Evolutionary conservation across 371 early-diverging fungal species (phyloP).

Genomic region (Sporodiniella umbellata): DNA sequence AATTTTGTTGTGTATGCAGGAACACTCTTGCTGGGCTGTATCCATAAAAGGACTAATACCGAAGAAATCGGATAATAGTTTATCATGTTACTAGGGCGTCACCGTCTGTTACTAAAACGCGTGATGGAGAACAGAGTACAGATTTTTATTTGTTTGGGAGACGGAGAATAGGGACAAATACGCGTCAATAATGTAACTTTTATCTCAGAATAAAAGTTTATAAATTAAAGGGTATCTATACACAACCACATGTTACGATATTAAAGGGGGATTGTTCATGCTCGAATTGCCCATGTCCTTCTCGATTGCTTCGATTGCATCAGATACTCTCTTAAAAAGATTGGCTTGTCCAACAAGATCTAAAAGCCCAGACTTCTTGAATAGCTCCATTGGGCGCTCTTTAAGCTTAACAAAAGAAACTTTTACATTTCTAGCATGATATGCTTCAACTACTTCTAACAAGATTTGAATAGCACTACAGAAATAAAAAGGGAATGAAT

Average conservation of each 20-base stretch:
- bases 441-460: constrained; percentile 83
- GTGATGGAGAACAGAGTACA: too few species aligned
- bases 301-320: constrained; percentile 57
- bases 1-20: neutral
- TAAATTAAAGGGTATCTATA: neutral
- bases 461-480: constrained; percentile 82
- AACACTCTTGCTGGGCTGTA: neutral
- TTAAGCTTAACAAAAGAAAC: constrained; percentile 86
- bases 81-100: too few species aligned
- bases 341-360: constrained; percentile 62
- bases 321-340: constrained; percentile 61
- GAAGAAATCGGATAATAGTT: neutral
- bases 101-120: too few species aligned
- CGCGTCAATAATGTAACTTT: neutral
- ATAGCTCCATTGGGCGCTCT: constrained; percentile 59
- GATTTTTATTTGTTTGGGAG: neutral
- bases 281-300: constrained; percentile 32
- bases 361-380: constrained; percentile 67
- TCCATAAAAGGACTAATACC: neutral
- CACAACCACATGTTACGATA: neutral
- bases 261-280: neutral
- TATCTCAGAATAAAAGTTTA: neutral
- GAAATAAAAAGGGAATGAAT: neutral
- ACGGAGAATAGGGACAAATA: neutral
- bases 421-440: constrained; percentile 67